Conservation (phyloP, 768 basidiomycete genomes). For the Kwoniella sp. region DNA sequence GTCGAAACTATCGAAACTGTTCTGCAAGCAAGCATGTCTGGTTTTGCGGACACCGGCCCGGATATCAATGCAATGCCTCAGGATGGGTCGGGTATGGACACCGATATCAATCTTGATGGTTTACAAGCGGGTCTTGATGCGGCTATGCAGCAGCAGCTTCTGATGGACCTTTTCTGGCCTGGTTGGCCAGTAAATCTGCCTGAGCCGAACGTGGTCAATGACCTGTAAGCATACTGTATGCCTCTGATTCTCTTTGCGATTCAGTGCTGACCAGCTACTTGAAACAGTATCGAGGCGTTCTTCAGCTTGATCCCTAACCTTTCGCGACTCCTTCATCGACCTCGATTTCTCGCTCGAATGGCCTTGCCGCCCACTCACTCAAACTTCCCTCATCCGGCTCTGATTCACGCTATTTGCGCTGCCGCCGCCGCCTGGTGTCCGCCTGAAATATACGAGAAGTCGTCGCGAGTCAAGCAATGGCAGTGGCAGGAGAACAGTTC, state of each 20-base stretch:
- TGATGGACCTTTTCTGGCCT: slow-evolving; percentile 53
- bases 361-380: slow-evolving; percentile 70
- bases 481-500: background rate
- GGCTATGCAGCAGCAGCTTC: slow-evolving; percentile 42
- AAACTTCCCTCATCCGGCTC: slow-evolving; percentile 70
- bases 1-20: slow-evolving; percentile 35
- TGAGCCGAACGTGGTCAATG: slow-evolving; percentile 50
- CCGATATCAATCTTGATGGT: slow-evolving; percentile 22
- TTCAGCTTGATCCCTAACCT: slow-evolving; percentile 79
- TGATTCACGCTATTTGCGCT: slow-evolving; percentile 83
- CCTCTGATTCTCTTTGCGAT: background rate
- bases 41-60: background rate
- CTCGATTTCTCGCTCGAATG: slow-evolving; percentile 70
- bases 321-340: slow-evolving; percentile 67
- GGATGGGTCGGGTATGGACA: slow-evolving; percentile 8
- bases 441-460: slow-evolving; percentile 29
- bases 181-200: slow-evolving; percentile 49
- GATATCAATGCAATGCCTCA: background rate
- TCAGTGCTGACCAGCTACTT: too few species aligned
- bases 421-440: slow-evolving; percentile 62
- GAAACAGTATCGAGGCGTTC: slow-evolving; percentile 79
- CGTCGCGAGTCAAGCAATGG: slow-evolving; percentile 10
- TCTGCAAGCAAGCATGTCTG: slow-evolving; percentile 13
- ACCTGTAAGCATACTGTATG: slow-evolving; percentile 33
- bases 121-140: slow-evolving; percentile 33